Evolutionary conservation across 176 grass and related monocot genomes (phyloP).

Genomic region (Oryza meyeriana): DNA sequence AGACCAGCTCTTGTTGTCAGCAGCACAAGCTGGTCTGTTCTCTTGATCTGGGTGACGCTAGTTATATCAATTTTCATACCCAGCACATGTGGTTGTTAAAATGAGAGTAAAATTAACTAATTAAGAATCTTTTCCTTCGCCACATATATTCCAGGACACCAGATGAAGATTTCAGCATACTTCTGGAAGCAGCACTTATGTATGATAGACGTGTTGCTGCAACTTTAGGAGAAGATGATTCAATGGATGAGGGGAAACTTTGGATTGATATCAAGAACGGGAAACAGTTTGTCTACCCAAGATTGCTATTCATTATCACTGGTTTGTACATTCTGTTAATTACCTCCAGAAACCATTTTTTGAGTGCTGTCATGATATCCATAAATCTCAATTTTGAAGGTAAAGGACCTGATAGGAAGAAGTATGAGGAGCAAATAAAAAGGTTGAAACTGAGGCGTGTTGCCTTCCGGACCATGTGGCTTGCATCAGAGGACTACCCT

Average conservation of each 20-base stretch:
- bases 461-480: conserved; percentile 93
- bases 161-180: conserved; percentile 97
- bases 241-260: conserved; percentile 66
- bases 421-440: conserved; percentile 92
- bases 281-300: conserved; percentile 69
- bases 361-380: neutral
- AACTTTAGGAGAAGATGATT: conserved; percentile 78
- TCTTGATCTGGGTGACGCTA: conserved; percentile 14
- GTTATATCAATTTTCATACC: neutral
- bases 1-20: conserved; percentile 87
- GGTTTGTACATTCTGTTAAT: conserved; percentile 52
- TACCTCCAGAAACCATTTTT: conserved; percentile 2
- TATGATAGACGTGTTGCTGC: conserved; percentile 91
- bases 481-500: conserved; percentile 95
- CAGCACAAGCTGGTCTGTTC: conserved; percentile 93
- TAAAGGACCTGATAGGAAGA: conserved; percentile 94
- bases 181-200: conserved; percentile 93
- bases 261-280: conserved; percentile 75
- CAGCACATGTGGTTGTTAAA: neutral
- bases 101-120: neutral
- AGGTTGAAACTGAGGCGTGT: conserved; percentile 83
- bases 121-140: neutral
- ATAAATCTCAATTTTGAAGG: conserved; percentile 45
- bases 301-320: conserved; percentile 87
- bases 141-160: conserved; percentile 67